Percentiles rank a stretch among this genome's conserved stretches.
These are phyloP conservation scores for Populus hybrid DNA, from an alignment of 441 rosid genomes.

Conservation along the genomic window DNA sequence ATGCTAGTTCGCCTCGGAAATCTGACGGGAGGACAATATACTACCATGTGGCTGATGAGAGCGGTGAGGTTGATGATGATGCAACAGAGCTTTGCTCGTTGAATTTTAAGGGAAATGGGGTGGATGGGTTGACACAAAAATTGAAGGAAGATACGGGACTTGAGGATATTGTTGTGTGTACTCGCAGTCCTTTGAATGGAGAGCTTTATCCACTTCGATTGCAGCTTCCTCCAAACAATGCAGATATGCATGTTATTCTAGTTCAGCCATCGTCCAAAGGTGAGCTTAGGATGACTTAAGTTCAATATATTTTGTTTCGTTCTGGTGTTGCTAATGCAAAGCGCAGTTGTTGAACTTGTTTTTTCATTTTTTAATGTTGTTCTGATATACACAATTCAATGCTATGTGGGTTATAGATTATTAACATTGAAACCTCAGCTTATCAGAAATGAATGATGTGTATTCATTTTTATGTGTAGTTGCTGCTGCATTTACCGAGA, in stretches of 20 bases:
- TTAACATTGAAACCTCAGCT: not conserved
- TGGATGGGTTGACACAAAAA: constrained; percentile 59
- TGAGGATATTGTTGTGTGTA: constrained; percentile 68
- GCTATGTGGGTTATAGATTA: not conserved
- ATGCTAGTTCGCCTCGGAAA: constrained; percentile 52
- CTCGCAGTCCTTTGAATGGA: constrained; percentile 79
- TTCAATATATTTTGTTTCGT: constrained; percentile 22
- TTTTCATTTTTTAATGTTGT: no score
- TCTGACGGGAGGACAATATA: constrained; percentile 71
- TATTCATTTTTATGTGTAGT: not conserved
- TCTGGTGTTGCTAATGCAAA: constrained; percentile 24
- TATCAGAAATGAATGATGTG: not conserved
- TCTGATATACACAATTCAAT: not conserved
- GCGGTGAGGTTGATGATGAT: constrained; percentile 64
- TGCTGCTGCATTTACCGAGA: not conserved
- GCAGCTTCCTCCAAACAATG: constrained; percentile 86
- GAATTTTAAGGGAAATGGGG: constrained; percentile 69
- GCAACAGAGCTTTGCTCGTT: constrained; percentile 43
- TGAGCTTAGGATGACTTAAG: constrained; percentile 15
- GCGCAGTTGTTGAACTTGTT: not conserved
- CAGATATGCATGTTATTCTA: constrained; percentile 64
- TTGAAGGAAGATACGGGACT: constrained; percentile 66
- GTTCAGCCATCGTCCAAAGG: constrained; percentile 53
- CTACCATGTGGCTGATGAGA: constrained; percentile 70
- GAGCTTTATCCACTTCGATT: constrained; percentile 76